A percentile compares a stretch with the other conserved stretches of the same genome.
phyloP scores from a whole-genome alignment of 805 yeast genomes.

The Candida easanensis region DNA sequence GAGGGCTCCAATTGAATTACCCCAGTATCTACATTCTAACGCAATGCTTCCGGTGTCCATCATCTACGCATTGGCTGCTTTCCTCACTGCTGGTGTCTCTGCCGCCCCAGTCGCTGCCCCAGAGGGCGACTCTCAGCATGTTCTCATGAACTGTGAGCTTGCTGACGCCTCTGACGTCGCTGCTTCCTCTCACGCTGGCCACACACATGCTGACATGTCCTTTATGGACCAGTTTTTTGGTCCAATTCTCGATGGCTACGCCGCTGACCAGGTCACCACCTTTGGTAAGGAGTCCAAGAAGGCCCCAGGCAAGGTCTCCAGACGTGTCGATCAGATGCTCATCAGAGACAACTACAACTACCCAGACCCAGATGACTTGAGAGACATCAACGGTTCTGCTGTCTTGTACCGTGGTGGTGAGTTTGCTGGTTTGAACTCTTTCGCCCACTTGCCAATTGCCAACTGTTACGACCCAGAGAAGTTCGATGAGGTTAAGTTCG shows the following conservation, averaged over 20 bases:
- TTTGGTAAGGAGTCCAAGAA: conserved; percentile 27
- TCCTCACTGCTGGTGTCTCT: conserved; percentile 7
- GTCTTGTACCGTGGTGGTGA: conserved; percentile 39
- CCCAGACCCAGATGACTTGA: conserved; percentile 36
- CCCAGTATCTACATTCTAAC: neutral
- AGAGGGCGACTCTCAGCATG: conserved; percentile 19
- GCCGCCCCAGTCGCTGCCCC: conserved; percentile 26
- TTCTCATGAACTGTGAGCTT: conserved; percentile 24
- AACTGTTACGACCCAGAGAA: conserved; percentile 44
- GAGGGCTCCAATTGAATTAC: no score
- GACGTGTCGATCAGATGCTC: conserved; percentile 29
- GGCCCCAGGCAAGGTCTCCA: conserved; percentile 29
- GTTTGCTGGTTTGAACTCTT: conserved; percentile 54
- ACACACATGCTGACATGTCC: conserved; percentile 23
- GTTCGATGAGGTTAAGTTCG: conserved; percentile 29
- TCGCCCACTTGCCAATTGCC: conserved; percentile 46
- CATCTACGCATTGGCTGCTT: conserved; percentile 16
- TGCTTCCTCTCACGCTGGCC: neutral
- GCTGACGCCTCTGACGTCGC: conserved; percentile 10
- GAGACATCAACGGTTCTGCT: conserved; percentile 39
- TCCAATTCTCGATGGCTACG: conserved; percentile 30
- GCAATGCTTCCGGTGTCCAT: conserved; percentile 22
- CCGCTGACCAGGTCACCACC: conserved; percentile 23
- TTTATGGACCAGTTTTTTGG: conserved; percentile 36
- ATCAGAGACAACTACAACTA: conserved; percentile 33